These are phyloP conservation scores for Pleurotus salmoneostramineus DNA, from an alignment of 768 basidiomycete species.

Conservation along the genomic window DNA sequence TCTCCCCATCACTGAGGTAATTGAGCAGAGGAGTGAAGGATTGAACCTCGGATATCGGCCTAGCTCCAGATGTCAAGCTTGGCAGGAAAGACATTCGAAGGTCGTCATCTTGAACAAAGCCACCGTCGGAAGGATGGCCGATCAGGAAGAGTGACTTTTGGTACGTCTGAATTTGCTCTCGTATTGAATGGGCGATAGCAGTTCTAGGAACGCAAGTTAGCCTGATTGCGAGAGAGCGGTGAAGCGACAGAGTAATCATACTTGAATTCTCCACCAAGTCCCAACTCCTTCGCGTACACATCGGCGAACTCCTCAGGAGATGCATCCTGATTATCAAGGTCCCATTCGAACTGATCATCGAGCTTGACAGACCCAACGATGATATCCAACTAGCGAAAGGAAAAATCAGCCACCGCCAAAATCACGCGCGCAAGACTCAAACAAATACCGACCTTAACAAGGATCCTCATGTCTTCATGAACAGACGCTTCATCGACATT, in stretches of 20 bases:
- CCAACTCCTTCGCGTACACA: constrained; percentile 81
- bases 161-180: constrained; percentile 91
- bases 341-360: constrained; percentile 98
- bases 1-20: constrained; percentile 83
- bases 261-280: constrained; percentile 91
- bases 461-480: constrained; percentile 86
- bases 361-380: constrained; percentile 90
- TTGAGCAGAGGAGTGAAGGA: constrained; percentile 87
- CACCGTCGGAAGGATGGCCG: constrained; percentile 81
- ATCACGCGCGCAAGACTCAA: neutral
- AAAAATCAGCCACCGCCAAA: constrained; percentile 1
- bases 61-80: constrained; percentile 63
- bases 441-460: constrained; percentile 71
- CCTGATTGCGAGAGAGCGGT: neutral
- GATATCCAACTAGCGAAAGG: constrained; percentile 74
- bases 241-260: constrained; percentile 30
- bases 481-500: constrained; percentile 60
- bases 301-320: constrained; percentile 93
- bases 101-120: constrained; percentile 82
- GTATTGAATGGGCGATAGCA: constrained; percentile 91
- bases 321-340: constrained; percentile 73
- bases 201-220: constrained; percentile 48
- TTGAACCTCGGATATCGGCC: constrained; percentile 73
- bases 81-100: constrained; percentile 88
- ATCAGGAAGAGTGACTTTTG: constrained; percentile 90